Percentiles rank a stretch among this genome's conserved stretches.
These are phyloP conservation scores for Aspergillus eucalypticola DNA, from an alignment of 2,329 filamentous ascomycete genomes.

Conservation along the genomic window DNA sequence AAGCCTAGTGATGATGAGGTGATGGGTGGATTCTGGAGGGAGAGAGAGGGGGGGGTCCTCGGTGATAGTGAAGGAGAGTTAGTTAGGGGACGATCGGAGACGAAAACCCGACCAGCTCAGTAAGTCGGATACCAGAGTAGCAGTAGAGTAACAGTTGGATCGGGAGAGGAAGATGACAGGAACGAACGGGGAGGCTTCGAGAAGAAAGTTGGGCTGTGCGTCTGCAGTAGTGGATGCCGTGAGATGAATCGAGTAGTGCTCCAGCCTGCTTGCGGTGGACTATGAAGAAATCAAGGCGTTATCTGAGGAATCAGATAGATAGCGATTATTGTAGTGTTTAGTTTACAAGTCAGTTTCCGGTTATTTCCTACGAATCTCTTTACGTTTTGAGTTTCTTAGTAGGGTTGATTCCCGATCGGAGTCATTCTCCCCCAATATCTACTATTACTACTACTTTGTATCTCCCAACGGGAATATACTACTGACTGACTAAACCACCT, in stretches of 20 bases:
- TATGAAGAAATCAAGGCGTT: neutral
- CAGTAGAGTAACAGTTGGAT: neutral
- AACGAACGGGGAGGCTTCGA: constrained; percentile 20
- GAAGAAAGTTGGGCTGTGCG: constrained; percentile 26
- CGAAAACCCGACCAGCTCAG: neutral
- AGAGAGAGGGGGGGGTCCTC: too few species aligned
- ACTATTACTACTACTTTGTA: too few species aligned
- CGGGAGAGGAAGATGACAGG: neutral
- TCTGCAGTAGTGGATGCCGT: constrained; percentile 19
- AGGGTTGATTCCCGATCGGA: neutral
- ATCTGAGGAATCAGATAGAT: neutral
- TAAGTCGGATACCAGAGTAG: neutral
- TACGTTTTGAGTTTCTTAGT: neutral
- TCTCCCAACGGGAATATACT: too few species aligned
- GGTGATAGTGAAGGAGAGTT: too few species aligned
- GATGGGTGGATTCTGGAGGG: too few species aligned
- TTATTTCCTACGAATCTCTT: too few species aligned
- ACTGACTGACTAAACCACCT: too few species aligned
- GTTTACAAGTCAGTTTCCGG: too few species aligned
- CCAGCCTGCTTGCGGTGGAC: neutral
- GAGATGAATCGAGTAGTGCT: constrained; percentile 6
- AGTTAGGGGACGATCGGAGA: neutral
- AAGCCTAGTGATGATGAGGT: too few species aligned
- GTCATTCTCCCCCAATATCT: neutral
- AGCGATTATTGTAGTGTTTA: too few species aligned